Evolutionary conservation across 2,329 filamentous ascomycete species (phyloP).

Genomic region (Sporothrix phasma): DNA sequence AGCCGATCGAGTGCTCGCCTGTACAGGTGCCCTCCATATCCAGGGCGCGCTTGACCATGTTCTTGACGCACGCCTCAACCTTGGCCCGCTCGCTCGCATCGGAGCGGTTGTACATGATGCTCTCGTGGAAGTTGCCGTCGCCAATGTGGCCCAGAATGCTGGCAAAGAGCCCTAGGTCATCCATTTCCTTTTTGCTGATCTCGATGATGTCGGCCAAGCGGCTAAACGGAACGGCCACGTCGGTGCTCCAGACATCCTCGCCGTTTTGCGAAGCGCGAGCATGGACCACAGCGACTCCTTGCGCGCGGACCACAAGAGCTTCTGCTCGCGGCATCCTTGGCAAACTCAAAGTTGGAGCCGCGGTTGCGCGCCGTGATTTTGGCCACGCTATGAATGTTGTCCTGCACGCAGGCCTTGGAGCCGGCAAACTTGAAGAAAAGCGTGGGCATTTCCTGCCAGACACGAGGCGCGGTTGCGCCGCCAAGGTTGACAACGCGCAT

Average conservation of each 20-base stretch:
- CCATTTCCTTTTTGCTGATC: conserved; percentile 79
- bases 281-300: conserved; percentile 83
- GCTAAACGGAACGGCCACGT: conserved; percentile 74
- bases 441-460: conserved; percentile 67
- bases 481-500: conserved; percentile 74
- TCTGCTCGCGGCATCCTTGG: conserved; percentile 61
- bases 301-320: conserved; percentile 67
- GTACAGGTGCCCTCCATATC: conserved; percentile 94
- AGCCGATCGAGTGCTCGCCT: conserved; percentile 76
- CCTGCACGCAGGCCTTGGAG: conserved; percentile 64
- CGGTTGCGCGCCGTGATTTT: conserved; percentile 55
- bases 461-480: conserved; percentile 55
- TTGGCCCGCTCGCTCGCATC: conserved; percentile 60
- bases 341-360: conserved; percentile 65
- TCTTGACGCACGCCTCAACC: conserved; percentile 72
- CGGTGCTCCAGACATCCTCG: conserved; percentile 71
- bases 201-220: conserved; percentile 66
- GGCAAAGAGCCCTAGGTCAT: conserved; percentile 74
- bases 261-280: conserved; percentile 56
- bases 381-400: conserved; percentile 63
- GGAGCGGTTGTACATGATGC: conserved; percentile 73
- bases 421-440: conserved; percentile 83
- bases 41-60: conserved; percentile 82
- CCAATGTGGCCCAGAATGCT: conserved; percentile 85
- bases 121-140: conserved; percentile 90